Conservation (phyloP, 768 basidiomycete species). For the Phylloporus sp. region DNA sequence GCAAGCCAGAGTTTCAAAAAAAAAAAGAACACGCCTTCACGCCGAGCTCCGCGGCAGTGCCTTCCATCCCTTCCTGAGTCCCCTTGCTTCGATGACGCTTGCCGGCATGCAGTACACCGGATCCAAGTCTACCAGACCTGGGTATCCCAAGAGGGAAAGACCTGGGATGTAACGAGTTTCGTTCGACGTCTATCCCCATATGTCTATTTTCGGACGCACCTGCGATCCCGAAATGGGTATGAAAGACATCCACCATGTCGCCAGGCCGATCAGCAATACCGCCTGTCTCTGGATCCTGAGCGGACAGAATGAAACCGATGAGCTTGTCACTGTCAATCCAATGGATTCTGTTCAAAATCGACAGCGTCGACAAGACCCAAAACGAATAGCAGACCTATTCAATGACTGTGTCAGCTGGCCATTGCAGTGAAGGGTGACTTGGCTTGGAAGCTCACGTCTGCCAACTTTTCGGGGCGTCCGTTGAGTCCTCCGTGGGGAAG, state of each 20-base stretch:
- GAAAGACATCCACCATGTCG: conserved; percentile 96
- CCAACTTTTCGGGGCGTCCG: conserved; percentile 95
- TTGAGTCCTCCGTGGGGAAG: conserved; percentile 92
- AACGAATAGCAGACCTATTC: conserved; percentile 87
- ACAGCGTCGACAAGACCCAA: conserved; percentile 89
- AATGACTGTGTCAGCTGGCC: not conserved
- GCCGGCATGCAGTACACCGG: conserved; percentile 98
- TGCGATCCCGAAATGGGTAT: conserved; percentile 89
- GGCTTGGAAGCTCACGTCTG: conserved; percentile 69
- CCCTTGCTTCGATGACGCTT: conserved; percentile 60
- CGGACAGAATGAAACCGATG: conserved; percentile 76
- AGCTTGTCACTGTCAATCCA: conserved; percentile 90
- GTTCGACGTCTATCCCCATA: not conserved
- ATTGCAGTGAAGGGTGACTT: not conserved
- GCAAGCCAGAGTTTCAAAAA: conserved; percentile 1
- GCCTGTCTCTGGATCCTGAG: conserved; percentile 86
- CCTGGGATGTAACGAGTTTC: conserved; percentile 36
- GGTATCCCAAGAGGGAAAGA: conserved; percentile 84
- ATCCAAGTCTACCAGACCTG: conserved; percentile 79
- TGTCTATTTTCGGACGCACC: conserved; percentile 39
- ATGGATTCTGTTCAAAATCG: conserved; percentile 73
- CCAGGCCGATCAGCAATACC: conserved; percentile 94
- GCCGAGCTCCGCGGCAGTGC: conserved; percentile 26
- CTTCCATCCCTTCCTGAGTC: conserved; percentile 53
- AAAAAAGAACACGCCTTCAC: conserved; percentile 9